These are phyloP conservation scores for Kwoniella sp. DNA, from an alignment of 768 basidiomycete genomes.

Conservation along the genomic window DNA sequence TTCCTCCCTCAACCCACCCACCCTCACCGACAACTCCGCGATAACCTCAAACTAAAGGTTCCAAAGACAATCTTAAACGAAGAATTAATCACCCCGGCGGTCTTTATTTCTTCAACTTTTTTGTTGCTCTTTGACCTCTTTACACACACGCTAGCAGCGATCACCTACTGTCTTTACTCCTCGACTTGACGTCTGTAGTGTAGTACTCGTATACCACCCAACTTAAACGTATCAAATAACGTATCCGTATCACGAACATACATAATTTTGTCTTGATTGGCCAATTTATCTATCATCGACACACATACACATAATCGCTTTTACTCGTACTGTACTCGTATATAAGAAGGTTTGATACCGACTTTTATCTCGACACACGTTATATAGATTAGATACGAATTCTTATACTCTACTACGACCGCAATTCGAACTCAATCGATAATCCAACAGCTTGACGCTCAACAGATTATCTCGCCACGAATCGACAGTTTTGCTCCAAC, in stretches of 20 bases:
- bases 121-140: neutral
- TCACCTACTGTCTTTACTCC: slow-evolving; percentile 23
- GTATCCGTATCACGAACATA: neutral
- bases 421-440: neutral
- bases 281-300: neutral
- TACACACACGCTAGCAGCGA: slow-evolving; percentile 30
- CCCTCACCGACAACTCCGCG: slow-evolving; percentile 12
- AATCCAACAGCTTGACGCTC: slow-evolving; percentile 14
- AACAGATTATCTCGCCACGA: neutral
- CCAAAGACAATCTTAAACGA: neutral
- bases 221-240: too few relatives aligned
- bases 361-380: neutral
- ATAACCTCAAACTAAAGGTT: slow-evolving; percentile 3
- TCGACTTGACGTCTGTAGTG: slow-evolving; percentile 4
- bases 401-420: neutral
- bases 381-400: neutral
- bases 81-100: slow-evolving; percentile 8
- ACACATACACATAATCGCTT: neutral
- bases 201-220: slow-evolving; percentile 1
- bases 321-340: too few relatives aligned
- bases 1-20: slow-evolving; percentile 18
- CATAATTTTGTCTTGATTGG: neutral
- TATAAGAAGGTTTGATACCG: slow-evolving; percentile 7
- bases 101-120: neutral
- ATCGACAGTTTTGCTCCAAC: neutral